A percentile compares a stretch with the other conserved stretches of the same genome.
Conservation (phyloP, 768 basidiomycete species). For the Chlorophyllum brunneum region DNA sequence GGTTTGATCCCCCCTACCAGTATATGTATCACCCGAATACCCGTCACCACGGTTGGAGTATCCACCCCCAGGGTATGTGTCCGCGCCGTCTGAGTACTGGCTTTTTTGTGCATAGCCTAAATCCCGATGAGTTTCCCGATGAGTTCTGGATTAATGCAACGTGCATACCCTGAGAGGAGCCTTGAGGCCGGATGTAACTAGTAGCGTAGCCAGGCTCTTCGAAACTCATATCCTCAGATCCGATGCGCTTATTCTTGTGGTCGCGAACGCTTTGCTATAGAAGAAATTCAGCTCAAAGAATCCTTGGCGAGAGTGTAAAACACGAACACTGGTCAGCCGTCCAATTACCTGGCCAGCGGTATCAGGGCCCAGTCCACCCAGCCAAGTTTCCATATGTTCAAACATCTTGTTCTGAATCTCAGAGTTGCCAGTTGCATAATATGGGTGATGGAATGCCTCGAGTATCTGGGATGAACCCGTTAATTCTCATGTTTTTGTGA, state of each 20-base stretch:
- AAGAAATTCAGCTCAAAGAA: neutral
- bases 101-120: neutral
- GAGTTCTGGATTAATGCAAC: neutral
- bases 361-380: constrained; percentile 41
- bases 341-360: constrained; percentile 41
- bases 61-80: neutral
- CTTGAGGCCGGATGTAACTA: constrained; percentile 3
- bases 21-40: constrained; percentile 9
- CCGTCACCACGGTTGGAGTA: constrained; percentile 5
- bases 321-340: constrained; percentile 48
- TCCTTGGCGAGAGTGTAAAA: neutral
- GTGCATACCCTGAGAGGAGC: constrained; percentile 6
- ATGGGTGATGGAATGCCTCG: constrained; percentile 69
- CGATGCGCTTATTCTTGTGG: constrained; percentile 54
- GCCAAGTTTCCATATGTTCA: constrained; percentile 49
- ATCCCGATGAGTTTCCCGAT: neutral
- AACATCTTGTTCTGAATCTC: constrained; percentile 60
- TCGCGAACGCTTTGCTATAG: constrained; percentile 48
- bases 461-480: constrained; percentile 38
- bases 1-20: constrained; percentile 2
- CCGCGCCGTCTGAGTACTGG: neutral
- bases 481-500: neutral
- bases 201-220: constrained; percentile 32
- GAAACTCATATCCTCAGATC: constrained; percentile 37
- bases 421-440: constrained; percentile 51